These are phyloP conservation scores for Gomphus bonarii DNA, from an alignment of 1,284 basidiomycete genomes.

Conservation along the genomic window DNA sequence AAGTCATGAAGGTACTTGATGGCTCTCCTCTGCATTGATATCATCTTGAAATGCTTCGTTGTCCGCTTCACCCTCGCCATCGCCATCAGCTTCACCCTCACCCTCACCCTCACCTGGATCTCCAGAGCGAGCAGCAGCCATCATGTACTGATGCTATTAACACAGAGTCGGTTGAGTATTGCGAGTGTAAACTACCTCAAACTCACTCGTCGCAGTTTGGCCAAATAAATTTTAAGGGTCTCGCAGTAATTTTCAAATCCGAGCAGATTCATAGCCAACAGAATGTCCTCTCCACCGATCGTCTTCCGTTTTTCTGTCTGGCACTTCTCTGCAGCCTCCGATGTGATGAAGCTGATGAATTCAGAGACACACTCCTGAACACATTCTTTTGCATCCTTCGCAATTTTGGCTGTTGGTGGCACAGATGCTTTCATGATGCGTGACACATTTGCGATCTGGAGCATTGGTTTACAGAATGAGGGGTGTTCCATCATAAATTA, in stretches of 20 bases:
- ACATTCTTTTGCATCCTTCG: slow-evolving; percentile 94
- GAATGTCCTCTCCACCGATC: slow-evolving; percentile 85
- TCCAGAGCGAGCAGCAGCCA: slow-evolving; percentile 10
- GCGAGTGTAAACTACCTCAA: not conserved
- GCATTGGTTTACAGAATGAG: slow-evolving; percentile 9
- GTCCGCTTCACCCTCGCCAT: slow-evolving; percentile 5
- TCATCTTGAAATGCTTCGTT: slow-evolving; percentile 9
- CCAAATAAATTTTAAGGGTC: slow-evolving; percentile 80
- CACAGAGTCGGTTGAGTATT: not conserved
- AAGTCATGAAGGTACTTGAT: not conserved
- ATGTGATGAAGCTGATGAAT: slow-evolving; percentile 92
- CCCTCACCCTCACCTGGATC: slow-evolving; percentile 7
- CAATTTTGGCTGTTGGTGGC: slow-evolving; percentile 89
- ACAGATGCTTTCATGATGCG: slow-evolving; percentile 90
- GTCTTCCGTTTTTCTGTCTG: slow-evolving; percentile 80
- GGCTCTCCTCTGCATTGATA: not conserved
- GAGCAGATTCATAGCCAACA: slow-evolving; percentile 79
- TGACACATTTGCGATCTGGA: slow-evolving; percentile 88
- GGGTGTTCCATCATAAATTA: not conserved
- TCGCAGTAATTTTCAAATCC: slow-evolving; percentile 96
- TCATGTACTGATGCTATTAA: slow-evolving; percentile 11
- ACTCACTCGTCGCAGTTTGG: slow-evolving; percentile 78
- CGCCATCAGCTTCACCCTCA: too few species aligned
- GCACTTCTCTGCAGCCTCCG: slow-evolving; percentile 83
- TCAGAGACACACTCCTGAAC: slow-evolving; percentile 95